Evolutionary conservation across 1,284 basidiomycete species (phyloP).

Genomic region (Apiotrichum veenhuisii): DNA sequence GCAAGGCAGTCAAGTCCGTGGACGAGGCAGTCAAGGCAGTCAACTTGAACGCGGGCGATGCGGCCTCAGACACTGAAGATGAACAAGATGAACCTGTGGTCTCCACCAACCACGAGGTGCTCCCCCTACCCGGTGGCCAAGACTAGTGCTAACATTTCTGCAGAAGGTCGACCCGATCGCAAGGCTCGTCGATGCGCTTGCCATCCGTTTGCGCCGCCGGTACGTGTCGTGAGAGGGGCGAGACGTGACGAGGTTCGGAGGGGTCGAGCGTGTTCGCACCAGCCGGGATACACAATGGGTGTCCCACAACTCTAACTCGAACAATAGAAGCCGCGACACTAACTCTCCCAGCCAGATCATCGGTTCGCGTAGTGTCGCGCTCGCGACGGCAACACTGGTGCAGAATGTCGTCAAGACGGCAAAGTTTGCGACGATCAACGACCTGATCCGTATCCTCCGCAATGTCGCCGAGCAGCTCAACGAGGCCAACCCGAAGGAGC

Average conservation of each 20-base stretch:
- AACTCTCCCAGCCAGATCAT: slow-evolving; percentile 63
- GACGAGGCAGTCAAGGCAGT: too few relatives aligned
- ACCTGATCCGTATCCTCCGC: slow-evolving; percentile 81
- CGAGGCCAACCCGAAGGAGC: slow-evolving; percentile 85
- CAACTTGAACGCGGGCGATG: too few relatives aligned
- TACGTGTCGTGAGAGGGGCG: slow-evolving; percentile 42
- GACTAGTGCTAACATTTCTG: background rate
- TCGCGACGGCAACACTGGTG: slow-evolving; percentile 82
- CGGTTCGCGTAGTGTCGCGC: slow-evolving; percentile 78
- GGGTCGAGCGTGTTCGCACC: too few relatives aligned
- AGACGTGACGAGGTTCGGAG: background rate
- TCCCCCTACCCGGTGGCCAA: background rate
- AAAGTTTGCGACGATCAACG: slow-evolving; percentile 79
- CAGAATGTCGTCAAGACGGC: slow-evolving; percentile 84
- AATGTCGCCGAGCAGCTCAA: slow-evolving; percentile 61
- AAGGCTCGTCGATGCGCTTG: slow-evolving; percentile 62
- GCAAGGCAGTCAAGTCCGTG: too few relatives aligned
- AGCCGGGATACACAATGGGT: too few relatives aligned
- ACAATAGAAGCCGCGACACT: slow-evolving; percentile 1
- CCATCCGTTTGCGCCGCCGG: slow-evolving; percentile 64
- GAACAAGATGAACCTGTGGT: background rate
- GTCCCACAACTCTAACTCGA: background rate
- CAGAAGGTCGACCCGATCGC: slow-evolving; percentile 27
- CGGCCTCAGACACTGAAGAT: background rate
- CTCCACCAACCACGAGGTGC: background rate